These are phyloP conservation scores for Cladobotryum protrusum DNA, from an alignment of 2,329 filamentous ascomycete species.

Conservation along the genomic window DNA sequence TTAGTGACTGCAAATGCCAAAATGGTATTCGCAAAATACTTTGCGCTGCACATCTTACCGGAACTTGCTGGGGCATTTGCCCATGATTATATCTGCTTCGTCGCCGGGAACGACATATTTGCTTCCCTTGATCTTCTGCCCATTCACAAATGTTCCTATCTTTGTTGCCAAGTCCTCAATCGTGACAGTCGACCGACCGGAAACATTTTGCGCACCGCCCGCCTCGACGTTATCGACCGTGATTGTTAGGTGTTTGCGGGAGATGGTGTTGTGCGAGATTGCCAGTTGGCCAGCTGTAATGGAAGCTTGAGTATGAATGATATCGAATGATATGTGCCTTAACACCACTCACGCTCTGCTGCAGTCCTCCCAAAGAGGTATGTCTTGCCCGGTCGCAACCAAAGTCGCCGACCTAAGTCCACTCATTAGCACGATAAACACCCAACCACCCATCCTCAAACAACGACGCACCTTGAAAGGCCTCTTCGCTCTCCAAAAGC, in stretches of 20 bases:
- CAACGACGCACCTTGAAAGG: conserved; percentile 37
- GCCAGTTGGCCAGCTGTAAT: conserved; percentile 55
- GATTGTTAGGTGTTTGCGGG: conserved; percentile 79
- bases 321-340: not conserved
- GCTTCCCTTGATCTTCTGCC: conserved; percentile 58
- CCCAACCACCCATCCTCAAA: no score
- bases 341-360: conserved; percentile 47
- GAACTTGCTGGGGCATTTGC: conserved; percentile 60
- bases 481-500: conserved; percentile 55
- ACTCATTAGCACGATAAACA: conserved; percentile 8
- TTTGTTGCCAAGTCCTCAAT: conserved; percentile 80
- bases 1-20: conserved; percentile 10
- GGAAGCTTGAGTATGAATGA: not conserved
- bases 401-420: conserved; percentile 50
- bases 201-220: conserved; percentile 59
- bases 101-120: conserved; percentile 46
- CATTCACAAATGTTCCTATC: conserved; percentile 74
- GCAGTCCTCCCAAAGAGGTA: conserved; percentile 80
- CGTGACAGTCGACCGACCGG: conserved; percentile 61
- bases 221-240: conserved; percentile 59
- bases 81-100: conserved; percentile 61
- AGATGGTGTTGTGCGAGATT: conserved; percentile 77
- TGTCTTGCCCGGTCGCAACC: conserved; percentile 78
- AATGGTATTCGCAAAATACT: not conserved
- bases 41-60: conserved; percentile 35